These are phyloP conservation scores for Podospora conica DNA, from an alignment of 495 filamentous ascomycete species.

Conservation along the genomic window DNA sequence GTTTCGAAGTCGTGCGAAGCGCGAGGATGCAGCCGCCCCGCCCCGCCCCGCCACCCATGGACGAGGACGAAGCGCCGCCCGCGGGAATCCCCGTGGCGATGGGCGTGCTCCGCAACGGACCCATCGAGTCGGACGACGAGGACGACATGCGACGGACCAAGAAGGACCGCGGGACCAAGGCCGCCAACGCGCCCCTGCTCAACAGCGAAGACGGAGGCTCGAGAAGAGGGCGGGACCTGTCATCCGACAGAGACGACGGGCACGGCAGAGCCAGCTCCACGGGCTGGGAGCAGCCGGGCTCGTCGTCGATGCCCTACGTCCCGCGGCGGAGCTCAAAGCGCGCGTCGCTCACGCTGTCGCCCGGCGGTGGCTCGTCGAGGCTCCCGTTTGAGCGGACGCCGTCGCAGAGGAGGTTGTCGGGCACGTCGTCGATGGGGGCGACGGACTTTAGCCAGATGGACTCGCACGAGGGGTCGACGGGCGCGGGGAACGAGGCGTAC, in stretches of 20 bases:
- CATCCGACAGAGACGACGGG: not conserved
- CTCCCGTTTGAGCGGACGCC: constrained; percentile 57
- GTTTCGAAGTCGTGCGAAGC: constrained; percentile 92
- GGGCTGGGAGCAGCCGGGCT: not conserved
- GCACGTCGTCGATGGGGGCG: constrained; percentile 42
- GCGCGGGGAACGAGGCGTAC: constrained; percentile 47
- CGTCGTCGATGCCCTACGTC: constrained; percentile 22
- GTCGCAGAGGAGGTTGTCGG: constrained; percentile 46
- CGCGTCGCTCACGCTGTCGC: constrained; percentile 17
- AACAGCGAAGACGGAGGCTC: constrained; percentile 23
- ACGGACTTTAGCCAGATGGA: constrained; percentile 38
- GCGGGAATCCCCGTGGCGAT: constrained; percentile 54
- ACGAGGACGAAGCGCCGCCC: constrained; percentile 44
- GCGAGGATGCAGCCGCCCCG: constrained; percentile 60
- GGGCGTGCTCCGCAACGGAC: constrained; percentile 49
- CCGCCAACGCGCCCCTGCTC: constrained; percentile 35
- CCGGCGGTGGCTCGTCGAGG: constrained; percentile 31
- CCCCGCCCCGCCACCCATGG: constrained; percentile 48
- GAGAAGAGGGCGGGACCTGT: not conserved
- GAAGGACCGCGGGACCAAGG: constrained; percentile 13
- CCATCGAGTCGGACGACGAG: constrained; percentile 55
- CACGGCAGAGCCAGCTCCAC: not conserved
- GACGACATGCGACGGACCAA: constrained; percentile 30
- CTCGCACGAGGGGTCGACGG: constrained; percentile 17
- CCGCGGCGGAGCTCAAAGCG: constrained; percentile 61